Base-by-base conservation (phyloP, 2,329 filamentous ascomycete species). In the Pestalotiopsis sp. region DNA sequence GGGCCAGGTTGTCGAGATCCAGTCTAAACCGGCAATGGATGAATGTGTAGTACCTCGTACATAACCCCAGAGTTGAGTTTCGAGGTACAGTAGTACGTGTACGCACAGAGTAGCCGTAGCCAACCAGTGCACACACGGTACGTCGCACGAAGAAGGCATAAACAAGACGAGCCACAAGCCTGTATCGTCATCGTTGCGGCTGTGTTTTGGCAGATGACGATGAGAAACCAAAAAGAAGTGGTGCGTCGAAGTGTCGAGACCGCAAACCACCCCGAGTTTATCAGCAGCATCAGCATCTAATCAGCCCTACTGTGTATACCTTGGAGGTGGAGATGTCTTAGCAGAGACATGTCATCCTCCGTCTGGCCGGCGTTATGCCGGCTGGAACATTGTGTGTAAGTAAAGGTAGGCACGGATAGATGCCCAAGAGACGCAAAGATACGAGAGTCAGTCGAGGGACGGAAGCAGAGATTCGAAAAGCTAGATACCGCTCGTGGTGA, bases 101-200 rank as follows among this genome's bases (percentile, higher is more conserved):
- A 59, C 14, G 57, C 23, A 13, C 25, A 27, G 31, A 36, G 31
- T 9, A 36, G 31, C 31, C 31, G 31, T 36, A 36, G 6, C 31
- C 31, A 36, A 36, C 31, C 31, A 36, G 31, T 9, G 31, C 31
- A 36, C 31, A 36, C 31, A 36, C 31, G 31, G 31, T 36, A 36
- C 31, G 31, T 36, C 31, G 31, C 31, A 36, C 31, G 31, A 36
- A 23, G 17, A 17, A 59, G 57, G 57, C 23, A 27, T 36, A 27
- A 59, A 36, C 17, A 27, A 59, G 13, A 36, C 57, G 25, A 59
- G 57, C 25, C 57, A 20, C 27, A 59, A 59, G 27, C 17, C 23
- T 36, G 27, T 36, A 59, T 36, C 57, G 57, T 59, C 57, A 59
- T 59, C 57, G 25, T 58, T 58, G 52, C 57, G 23, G 57, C 57